phyloP scores from a whole-genome alignment of 1,284 basidiomycete genomes.

The Ceratobasidium sp. region DNA sequence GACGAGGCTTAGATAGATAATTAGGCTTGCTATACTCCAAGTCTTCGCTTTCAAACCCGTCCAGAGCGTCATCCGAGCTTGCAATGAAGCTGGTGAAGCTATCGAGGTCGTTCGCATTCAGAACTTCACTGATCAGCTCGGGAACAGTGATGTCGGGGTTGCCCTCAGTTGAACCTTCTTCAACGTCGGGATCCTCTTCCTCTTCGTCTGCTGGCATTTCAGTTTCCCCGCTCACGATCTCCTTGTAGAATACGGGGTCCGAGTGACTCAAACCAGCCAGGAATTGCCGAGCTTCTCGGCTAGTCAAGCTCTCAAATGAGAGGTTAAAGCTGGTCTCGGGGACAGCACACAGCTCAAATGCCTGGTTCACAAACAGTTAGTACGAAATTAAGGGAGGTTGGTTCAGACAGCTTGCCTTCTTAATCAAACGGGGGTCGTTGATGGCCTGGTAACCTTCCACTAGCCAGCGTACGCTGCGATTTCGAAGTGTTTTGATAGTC shows the following conservation, averaged over 20 bases:
- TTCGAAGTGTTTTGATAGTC: constrained; percentile 11
- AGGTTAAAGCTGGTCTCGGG: constrained; percentile 44
- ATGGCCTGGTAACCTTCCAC: constrained; percentile 14
- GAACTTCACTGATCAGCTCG: background rate
- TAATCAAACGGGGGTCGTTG: constrained; percentile 30
- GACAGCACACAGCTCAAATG: constrained; percentile 44
- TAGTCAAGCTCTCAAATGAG: constrained; percentile 46
- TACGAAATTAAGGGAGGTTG: background rate
- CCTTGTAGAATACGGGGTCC: background rate
- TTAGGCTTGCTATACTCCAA: background rate
- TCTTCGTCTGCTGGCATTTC: background rate
- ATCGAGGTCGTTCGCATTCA: background rate
- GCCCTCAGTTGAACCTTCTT: background rate
- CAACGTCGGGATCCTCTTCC: background rate
- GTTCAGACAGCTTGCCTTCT: constrained; percentile 33
- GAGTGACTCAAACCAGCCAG: constrained; percentile 14
- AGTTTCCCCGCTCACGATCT: background rate
- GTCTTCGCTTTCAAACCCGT: background rate
- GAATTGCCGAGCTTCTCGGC: constrained; percentile 26
- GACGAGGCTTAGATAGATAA: background rate
- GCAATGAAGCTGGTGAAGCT: no score
- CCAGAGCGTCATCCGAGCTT: background rate
- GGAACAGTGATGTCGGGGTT: background rate
- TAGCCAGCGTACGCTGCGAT: constrained; percentile 25
- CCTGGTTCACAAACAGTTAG: constrained; percentile 25